Evolutionary conservation across 108 stramenopile species (phyloP).

Genomic region (Cyclotella kingstonii): DNA sequence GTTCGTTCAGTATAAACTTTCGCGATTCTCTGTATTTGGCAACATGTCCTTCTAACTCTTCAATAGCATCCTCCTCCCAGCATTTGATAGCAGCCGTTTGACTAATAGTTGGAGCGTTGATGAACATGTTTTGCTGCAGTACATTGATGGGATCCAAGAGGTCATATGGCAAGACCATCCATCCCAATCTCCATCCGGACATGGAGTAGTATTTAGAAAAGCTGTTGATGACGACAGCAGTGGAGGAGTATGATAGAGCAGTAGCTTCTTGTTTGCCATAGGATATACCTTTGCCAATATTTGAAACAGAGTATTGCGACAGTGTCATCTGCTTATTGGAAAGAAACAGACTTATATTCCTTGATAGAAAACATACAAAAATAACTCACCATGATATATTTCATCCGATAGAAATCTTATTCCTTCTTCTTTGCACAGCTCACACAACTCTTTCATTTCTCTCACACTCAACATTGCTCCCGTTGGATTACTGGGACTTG

Average conservation of each 20-base stretch:
- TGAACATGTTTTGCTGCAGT: constrained; percentile 93
- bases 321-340: too few relatives aligned
- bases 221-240: constrained; percentile 86
- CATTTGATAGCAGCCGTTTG: constrained; percentile 84
- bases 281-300: constrained; percentile 56
- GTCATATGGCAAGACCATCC: constrained; percentile 82
- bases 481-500: constrained; percentile 85
- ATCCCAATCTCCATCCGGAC: constrained; percentile 93
- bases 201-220: constrained; percentile 96
- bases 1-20: constrained; percentile 52
- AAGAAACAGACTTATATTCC: too few relatives aligned
- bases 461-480: constrained; percentile 81
- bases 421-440: constrained; percentile 68
- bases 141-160: constrained; percentile 71
- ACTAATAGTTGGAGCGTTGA: constrained; percentile 90
- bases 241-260: constrained; percentile 66
- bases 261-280: constrained; percentile 87
- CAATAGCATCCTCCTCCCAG: constrained; percentile 72
- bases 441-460: constrained; percentile 79
- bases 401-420: constrained; percentile 92
- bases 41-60: constrained; percentile 79
- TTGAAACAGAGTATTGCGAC: too few relatives aligned
- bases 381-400: constrained; percentile 79
- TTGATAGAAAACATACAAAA: neutral
- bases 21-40: constrained; percentile 67